Evolutionary conservation across 495 filamentous ascomycete species (phyloP).

Genomic region (Penicillium goetzii): DNA sequence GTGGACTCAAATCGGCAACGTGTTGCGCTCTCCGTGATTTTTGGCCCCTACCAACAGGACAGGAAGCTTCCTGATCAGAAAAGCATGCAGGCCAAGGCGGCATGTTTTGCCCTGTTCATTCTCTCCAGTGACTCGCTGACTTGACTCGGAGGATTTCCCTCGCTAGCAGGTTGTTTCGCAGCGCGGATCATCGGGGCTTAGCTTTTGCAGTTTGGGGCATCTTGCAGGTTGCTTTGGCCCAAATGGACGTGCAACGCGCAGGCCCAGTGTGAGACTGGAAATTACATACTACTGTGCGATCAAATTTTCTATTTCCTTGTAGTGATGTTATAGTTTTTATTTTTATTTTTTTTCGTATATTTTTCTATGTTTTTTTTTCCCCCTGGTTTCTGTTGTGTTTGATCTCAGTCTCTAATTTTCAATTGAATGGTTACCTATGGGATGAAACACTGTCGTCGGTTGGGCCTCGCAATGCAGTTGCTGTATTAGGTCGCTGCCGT

Average conservation of each 20-base stretch:
- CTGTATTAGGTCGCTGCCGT: slow-evolving; percentile 1
- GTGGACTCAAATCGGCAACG: slow-evolving; percentile 10
- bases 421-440: background rate
- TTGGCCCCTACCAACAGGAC: background rate
- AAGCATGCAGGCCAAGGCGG: slow-evolving; percentile 2
- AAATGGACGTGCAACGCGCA: slow-evolving; percentile 37
- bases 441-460: slow-evolving; percentile 24
- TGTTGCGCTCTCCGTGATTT: slow-evolving; percentile 8
- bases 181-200: slow-evolving; percentile 38
- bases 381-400: background rate
- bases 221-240: slow-evolving; percentile 31
- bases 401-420: background rate
- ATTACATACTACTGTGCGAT: slow-evolving; percentile 26
- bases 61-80: background rate
- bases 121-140: background rate
- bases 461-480: slow-evolving; percentile 6
- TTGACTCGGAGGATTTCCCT: slow-evolving; percentile 24
- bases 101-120: background rate
- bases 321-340: background rate
- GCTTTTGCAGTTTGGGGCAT: slow-evolving; percentile 40
- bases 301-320: slow-evolving; percentile 8
- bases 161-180: slow-evolving; percentile 19
- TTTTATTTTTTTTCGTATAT: too few species aligned
- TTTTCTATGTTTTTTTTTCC: background rate
- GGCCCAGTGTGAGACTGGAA: slow-evolving; percentile 25